Conservation (phyloP, 345 rosid species). For the Conringia planisiliqua region DNA sequence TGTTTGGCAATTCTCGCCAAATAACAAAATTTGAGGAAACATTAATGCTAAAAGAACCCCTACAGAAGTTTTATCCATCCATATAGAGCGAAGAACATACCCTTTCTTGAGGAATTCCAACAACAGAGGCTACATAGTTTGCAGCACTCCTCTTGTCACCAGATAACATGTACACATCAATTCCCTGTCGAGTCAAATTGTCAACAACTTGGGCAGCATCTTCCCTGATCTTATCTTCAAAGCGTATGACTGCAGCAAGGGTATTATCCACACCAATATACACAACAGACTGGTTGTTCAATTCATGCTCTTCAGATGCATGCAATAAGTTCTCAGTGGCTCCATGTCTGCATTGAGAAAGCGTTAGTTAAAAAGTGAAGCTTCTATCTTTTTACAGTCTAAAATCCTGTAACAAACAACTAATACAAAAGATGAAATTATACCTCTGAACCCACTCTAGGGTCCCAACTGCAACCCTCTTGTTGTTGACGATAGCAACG, state of each 20-base stretch:
- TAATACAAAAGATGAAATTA: constrained; percentile 1
- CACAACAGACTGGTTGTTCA: constrained; percentile 65
- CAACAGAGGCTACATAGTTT: constrained; percentile 80
- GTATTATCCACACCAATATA: constrained; percentile 75
- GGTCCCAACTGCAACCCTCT: constrained; percentile 82
- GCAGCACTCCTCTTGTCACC: constrained; percentile 88
- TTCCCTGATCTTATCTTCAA: constrained; percentile 88
- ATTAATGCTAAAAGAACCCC: not conserved
- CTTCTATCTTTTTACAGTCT: not conserved
- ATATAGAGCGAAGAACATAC: constrained; percentile 35
- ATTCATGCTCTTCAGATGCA: constrained; percentile 48
- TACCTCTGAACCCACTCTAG: constrained; percentile 89
- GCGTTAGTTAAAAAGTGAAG: not conserved
- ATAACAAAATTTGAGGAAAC: not conserved
- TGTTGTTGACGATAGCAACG: constrained; percentile 58
- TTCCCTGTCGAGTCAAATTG: constrained; percentile 62
- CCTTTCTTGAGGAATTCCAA: constrained; percentile 81
- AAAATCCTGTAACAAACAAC: not conserved
- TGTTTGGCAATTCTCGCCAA: not conserved
- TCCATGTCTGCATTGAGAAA: constrained; percentile 60
- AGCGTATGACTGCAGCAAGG: constrained; percentile 74
- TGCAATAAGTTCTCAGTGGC: constrained; percentile 45
- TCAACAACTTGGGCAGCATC: constrained; percentile 79
- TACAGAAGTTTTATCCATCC: not conserved
- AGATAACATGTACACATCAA: constrained; percentile 82